Evolutionary conservation across 345 rosid species (phyloP).

Genomic region (Gynandropsis gynandra): DNA sequence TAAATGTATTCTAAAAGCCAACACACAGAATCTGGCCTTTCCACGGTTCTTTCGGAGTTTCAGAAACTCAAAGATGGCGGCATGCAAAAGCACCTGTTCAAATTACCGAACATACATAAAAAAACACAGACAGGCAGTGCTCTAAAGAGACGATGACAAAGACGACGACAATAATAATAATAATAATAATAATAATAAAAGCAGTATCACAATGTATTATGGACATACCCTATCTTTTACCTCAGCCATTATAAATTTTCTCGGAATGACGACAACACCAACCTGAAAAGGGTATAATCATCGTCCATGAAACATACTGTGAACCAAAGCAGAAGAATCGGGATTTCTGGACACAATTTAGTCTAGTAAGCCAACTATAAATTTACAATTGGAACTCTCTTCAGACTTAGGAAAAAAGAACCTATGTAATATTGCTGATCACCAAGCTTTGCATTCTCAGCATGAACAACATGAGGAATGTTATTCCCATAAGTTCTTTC

Average conservation of each 20-base stretch:
- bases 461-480: constrained; percentile 63
- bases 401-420: constrained; percentile 79
- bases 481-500: constrained; percentile 59
- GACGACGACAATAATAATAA: too few species aligned
- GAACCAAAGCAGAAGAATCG: background rate
- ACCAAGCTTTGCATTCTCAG: constrained; percentile 64
- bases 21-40: too few species aligned
- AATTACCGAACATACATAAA: too few species aligned
- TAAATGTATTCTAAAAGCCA: too few species aligned
- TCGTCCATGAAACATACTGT: background rate
- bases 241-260: constrained; percentile 86
- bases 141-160: too few species aligned
- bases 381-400: constrained; percentile 93
- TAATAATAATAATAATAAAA: too few species aligned
- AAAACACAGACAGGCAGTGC: too few species aligned
- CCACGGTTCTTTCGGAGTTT: too few species aligned
- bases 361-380: background rate
- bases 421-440: constrained; percentile 69
- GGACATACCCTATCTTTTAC: constrained; percentile 92
- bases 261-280: constrained; percentile 88
- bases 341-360: background rate
- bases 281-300: constrained; percentile 40
- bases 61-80: too few species aligned
- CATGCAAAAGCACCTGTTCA: too few species aligned
- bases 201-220: too few species aligned